Percentiles rank a stretch among this genome's conserved stretches.
These are phyloP conservation scores for Lasiosphaeris hirsuta DNA, from an alignment of 495 filamentous ascomycete genomes.

Conservation along the genomic window DNA sequence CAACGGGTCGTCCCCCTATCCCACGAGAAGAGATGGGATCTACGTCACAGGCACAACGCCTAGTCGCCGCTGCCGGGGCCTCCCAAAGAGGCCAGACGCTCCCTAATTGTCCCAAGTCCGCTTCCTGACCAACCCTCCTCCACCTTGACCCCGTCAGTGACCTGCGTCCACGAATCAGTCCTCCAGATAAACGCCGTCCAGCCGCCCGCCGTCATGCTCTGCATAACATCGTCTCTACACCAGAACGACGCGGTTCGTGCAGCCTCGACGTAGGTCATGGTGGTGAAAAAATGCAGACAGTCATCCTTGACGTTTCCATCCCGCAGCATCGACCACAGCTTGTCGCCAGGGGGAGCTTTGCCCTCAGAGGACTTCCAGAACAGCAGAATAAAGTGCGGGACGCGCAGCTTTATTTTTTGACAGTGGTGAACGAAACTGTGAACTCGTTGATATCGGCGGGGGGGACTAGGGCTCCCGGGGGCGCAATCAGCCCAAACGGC, in stretches of 20 bases:
- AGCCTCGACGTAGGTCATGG: conserved; percentile 24
- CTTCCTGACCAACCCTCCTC: neutral
- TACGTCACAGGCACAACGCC: no score
- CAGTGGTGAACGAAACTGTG: conserved; percentile 16
- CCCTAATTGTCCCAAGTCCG: neutral
- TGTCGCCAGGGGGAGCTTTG: neutral
- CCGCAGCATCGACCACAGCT: neutral
- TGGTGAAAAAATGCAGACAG: conserved; percentile 22
- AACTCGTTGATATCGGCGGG: conserved; percentile 27
- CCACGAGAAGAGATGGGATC: no score
- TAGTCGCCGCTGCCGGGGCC: no score
- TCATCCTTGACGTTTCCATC: conserved; percentile 18
- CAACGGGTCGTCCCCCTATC: no score
- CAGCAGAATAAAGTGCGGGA: conserved; percentile 27
- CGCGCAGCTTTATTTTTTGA: neutral
- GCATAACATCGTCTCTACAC: conserved; percentile 29
- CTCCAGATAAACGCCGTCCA: conserved; percentile 29
- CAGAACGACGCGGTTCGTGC: conserved; percentile 24
- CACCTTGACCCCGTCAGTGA: conserved; percentile 1
- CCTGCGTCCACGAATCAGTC: conserved; percentile 6
- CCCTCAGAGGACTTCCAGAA: conserved; percentile 24
- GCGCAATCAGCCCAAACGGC: conserved; percentile 28
- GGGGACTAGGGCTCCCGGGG: conserved; percentile 16
- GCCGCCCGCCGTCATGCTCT: conserved; percentile 16
- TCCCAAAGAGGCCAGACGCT: no score